A percentile compares a stretch with the other conserved stretches of the same genome.
Evolutionary conservation across 495 filamentous ascomycete species (phyloP).

Genomic region (Mycothermus thermophilus): DNA sequence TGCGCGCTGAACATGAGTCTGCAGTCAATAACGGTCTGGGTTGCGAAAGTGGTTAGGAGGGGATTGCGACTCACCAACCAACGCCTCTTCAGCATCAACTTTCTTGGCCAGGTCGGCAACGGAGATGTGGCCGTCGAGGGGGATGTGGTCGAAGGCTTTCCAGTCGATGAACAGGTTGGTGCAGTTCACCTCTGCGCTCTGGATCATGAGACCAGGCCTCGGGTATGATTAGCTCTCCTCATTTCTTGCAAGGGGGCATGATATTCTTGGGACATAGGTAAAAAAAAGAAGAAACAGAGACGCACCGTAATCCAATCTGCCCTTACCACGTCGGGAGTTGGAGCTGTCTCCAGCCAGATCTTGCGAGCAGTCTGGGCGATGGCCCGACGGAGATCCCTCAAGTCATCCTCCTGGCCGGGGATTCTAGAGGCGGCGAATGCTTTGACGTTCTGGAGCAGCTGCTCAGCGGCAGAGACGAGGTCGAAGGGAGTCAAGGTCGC

Average conservation of each 20-base stretch:
- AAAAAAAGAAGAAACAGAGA: neutral
- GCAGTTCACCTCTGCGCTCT: too few relatives aligned
- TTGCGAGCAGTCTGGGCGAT: slow-evolving; percentile 12
- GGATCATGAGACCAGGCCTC: too few relatives aligned
- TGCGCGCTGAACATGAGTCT: slow-evolving; percentile 8
- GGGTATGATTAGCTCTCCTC: slow-evolving; percentile 8
- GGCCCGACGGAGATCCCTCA: slow-evolving; percentile 1
- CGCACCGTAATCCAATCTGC: slow-evolving; percentile 15
- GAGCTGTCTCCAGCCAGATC: slow-evolving; percentile 11
- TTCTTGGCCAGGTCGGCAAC: slow-evolving; percentile 12
- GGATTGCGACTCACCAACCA: slow-evolving; percentile 10
- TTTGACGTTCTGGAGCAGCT: slow-evolving; percentile 12
- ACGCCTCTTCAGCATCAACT: slow-evolving; percentile 13
- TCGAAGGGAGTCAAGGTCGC: too few relatives aligned
- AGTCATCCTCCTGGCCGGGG: neutral
- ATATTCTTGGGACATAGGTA: too few relatives aligned
- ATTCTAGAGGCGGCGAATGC: slow-evolving; percentile 3
- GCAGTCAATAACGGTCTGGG: neutral
- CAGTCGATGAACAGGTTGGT: slow-evolving; percentile 19
- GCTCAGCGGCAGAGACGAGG: slow-evolving; percentile 14
- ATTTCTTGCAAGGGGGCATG: neutral
- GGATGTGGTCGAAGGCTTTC: slow-evolving; percentile 22
- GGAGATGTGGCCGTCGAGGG: slow-evolving; percentile 15
- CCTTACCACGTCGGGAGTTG: slow-evolving; percentile 12
- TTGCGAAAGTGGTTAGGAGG: neutral